phyloP scores from a whole-genome alignment of 139 green algal species.

The Chlamydomonas asymmetrica region DNA sequence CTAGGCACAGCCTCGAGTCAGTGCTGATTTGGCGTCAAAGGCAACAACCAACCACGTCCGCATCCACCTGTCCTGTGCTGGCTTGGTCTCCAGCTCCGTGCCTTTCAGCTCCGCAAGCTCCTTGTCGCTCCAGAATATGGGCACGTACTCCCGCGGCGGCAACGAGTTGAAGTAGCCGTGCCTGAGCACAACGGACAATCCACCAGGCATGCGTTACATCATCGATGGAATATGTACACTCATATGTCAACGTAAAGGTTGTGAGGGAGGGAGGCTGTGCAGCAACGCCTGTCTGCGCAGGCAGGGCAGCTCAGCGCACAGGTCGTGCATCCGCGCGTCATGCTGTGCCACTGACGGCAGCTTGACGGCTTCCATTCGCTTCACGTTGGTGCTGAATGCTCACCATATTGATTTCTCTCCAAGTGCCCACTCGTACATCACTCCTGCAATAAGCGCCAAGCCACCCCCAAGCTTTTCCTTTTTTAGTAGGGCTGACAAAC shows the following conservation, averaged over 20 bases:
- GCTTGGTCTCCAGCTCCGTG: slow-evolving; percentile 50
- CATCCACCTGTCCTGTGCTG: slow-evolving; percentile 54
- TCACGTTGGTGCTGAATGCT: neutral
- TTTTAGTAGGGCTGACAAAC: slow-evolving; percentile 43
- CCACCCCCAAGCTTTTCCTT: slow-evolving; percentile 59
- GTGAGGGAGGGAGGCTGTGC: neutral
- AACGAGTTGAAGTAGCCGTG: slow-evolving; percentile 36
- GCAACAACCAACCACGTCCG: neutral
- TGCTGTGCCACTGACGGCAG: neutral
- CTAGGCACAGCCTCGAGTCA: neutral
- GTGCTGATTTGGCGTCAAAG: too few relatives aligned
- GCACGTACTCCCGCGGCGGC: slow-evolving; percentile 47
- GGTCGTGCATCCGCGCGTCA: neutral
- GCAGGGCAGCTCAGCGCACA: neutral
- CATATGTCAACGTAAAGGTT: neutral
- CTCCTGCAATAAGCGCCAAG: slow-evolving; percentile 72
- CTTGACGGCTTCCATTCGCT: neutral
- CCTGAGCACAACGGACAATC: slow-evolving; percentile 14
- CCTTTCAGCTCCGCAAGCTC: slow-evolving; percentile 59
- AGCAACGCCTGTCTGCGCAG: neutral
- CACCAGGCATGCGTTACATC: neutral
- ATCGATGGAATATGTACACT: neutral
- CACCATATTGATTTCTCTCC: slow-evolving; percentile 55
- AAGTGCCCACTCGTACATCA: slow-evolving; percentile 64
- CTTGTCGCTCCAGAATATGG: slow-evolving; percentile 69